phyloP scores from a whole-genome alignment of 331 rosid genomes.

The Quercus phellos region DNA sequence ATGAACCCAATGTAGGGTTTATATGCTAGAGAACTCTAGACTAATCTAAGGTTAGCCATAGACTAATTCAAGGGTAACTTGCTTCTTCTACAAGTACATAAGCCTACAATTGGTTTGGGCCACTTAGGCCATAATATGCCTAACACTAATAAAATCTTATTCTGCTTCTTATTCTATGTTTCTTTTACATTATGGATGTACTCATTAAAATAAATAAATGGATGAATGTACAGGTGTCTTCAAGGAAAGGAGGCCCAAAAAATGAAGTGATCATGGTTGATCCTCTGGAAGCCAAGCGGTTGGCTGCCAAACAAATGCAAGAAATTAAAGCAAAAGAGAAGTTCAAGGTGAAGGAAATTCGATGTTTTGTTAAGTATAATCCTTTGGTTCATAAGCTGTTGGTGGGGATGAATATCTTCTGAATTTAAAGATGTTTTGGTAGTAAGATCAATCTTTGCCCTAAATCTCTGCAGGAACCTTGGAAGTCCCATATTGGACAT shows the following conservation, averaged over 20 bases:
- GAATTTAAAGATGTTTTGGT: background rate
- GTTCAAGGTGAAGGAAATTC: slow-evolving; percentile 48
- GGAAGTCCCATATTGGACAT: background rate
- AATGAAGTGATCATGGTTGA: slow-evolving; percentile 81
- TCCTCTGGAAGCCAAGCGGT: slow-evolving; percentile 87
- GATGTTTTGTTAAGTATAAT: background rate
- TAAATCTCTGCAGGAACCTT: background rate
- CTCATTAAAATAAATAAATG: background rate
- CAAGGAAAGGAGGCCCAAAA: slow-evolving; percentile 40
- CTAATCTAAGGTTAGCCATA: too few relatives aligned
- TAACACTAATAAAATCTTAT: background rate
- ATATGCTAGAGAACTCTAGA: too few relatives aligned
- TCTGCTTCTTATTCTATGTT: background rate
- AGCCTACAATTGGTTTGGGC: too few relatives aligned
- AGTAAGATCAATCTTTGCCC: background rate
- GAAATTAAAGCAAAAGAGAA: slow-evolving; percentile 71
- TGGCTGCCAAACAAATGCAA: slow-evolving; percentile 89
- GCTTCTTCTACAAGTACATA: too few relatives aligned
- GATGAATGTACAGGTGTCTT: slow-evolving; percentile 48
- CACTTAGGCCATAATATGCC: too few relatives aligned
- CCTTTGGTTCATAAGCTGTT: background rate
- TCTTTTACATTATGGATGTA: background rate
- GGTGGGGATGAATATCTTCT: background rate
- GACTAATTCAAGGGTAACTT: too few relatives aligned
- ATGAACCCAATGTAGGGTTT: too few relatives aligned